A percentile compares a stretch with the other conserved stretches of the same genome.
Evolutionary conservation across 2,329 filamentous ascomycete genomes (phyloP).

Genomic region (Neonectria coccinea): DNA sequence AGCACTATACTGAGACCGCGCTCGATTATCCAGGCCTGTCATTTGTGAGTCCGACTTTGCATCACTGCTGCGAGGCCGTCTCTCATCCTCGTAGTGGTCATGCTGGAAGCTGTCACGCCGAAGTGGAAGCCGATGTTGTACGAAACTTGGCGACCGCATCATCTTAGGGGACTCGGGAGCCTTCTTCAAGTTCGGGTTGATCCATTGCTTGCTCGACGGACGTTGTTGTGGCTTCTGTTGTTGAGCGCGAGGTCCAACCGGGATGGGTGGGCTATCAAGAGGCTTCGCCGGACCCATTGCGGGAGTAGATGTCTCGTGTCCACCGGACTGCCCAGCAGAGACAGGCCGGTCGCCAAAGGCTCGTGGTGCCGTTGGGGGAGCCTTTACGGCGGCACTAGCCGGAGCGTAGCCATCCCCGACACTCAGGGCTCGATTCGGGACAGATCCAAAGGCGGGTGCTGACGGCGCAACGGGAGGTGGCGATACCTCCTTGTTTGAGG

Average conservation of each 20-base stretch:
- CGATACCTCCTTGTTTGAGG: constrained; percentile 64
- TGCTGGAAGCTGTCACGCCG: constrained; percentile 52
- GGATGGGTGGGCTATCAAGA: constrained; percentile 62
- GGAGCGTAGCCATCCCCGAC: constrained; percentile 48
- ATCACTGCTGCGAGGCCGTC: constrained; percentile 66
- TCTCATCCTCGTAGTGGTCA: constrained; percentile 56
- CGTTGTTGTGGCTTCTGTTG: constrained; percentile 57
- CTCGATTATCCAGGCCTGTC: constrained; percentile 50
- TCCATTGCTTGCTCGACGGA: constrained; percentile 70
- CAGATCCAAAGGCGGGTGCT: constrained; percentile 68
- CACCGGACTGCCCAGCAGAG: constrained; percentile 55
- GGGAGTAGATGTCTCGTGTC: constrained; percentile 50
- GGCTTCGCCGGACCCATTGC: constrained; percentile 58
- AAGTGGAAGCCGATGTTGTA: constrained; percentile 55
- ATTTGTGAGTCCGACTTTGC: constrained; percentile 59
- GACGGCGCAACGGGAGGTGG: constrained; percentile 69
- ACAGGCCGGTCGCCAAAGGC: constrained; percentile 63
- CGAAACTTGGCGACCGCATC: constrained; percentile 63
- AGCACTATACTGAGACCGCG: constrained; percentile 56
- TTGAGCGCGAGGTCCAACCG: constrained; percentile 66
- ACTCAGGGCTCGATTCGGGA: constrained; percentile 60
- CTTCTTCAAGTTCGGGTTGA: constrained; percentile 66
- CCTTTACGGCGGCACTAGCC: constrained; percentile 55
- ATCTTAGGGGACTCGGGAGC: constrained; percentile 64
- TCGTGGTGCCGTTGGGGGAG: constrained; percentile 65